Conservation (phyloP, 2,329 filamentous ascomycete genomes). For the Whalleya microplaca region DNA sequence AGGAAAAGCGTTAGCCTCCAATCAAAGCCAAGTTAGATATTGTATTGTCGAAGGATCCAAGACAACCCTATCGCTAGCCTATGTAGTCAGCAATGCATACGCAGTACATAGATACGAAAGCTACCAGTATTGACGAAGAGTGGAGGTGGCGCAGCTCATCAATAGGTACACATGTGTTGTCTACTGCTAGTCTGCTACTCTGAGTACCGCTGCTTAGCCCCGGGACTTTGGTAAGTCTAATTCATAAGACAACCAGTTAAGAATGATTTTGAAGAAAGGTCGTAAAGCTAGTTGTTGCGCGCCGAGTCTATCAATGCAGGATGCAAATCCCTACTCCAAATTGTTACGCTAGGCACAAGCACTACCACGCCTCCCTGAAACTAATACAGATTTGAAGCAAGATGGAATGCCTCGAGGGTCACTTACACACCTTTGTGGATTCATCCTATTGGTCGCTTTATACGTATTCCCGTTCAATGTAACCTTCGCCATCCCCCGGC, state of each 20-base stretch:
- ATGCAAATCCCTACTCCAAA: conserved; percentile 23
- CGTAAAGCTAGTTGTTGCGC: not conserved
- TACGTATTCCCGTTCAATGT: conserved; percentile 7
- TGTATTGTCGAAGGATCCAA: not conserved
- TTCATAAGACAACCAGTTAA: not conserved
- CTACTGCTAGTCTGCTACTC: too few species aligned
- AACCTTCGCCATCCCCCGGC: conserved; percentile 7
- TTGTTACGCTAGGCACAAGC: conserved; percentile 13
- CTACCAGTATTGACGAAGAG: conserved; percentile 4
- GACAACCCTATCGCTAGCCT: too few species aligned
- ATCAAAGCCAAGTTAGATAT: not conserved
- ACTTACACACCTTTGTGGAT: conserved; percentile 1
- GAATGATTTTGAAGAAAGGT: too few species aligned
- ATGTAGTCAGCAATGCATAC: too few species aligned
- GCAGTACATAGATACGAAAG: too few species aligned
- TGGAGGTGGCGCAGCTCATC: conserved; percentile 9
- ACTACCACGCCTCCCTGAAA: conserved; percentile 9
- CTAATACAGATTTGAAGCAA: conserved; percentile 20
- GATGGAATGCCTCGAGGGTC: conserved; percentile 6
- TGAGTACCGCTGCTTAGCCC: too few species aligned
- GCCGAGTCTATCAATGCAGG: conserved; percentile 9
- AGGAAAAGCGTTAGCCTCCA: not conserved
- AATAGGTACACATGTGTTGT: conserved; percentile 3
- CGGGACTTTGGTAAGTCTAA: too few species aligned
- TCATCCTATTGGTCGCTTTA: conserved; percentile 1